phyloP scores from a whole-genome alignment of 306 rosid species.

The Rubus parviflorus region DNA sequence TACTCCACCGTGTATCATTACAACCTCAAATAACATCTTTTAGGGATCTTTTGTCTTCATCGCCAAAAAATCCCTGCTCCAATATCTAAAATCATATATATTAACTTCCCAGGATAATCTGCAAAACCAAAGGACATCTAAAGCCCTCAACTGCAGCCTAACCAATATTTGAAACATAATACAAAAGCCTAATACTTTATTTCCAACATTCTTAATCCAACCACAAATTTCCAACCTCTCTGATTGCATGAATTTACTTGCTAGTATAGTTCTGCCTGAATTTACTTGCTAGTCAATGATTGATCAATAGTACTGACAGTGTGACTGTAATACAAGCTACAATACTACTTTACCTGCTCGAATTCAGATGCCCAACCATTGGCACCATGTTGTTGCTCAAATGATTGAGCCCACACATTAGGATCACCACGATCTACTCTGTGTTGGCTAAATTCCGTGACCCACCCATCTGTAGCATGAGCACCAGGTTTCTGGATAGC shows the following conservation, averaged over 20 bases:
- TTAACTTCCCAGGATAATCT: not conserved
- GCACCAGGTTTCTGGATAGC: conserved; percentile 54
- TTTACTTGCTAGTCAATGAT: not conserved
- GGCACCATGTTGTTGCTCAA: conserved; percentile 81
- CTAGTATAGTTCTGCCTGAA: not conserved
- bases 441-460: conserved; percentile 66
- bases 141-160: not conserved
- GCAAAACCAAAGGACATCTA: not conserved
- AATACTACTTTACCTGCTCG: conserved; percentile 61
- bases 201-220: not conserved
- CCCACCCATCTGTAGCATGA: conserved; percentile 76
- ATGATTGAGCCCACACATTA: conserved; percentile 77
- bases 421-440: conserved; percentile 62
- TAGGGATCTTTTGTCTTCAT: not conserved
- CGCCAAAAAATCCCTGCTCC: not conserved
- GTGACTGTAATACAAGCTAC: not conserved
- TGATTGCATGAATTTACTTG: conserved; percentile 4
- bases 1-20: not conserved
- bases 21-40: not conserved
- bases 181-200: not conserved
- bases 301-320: not conserved
- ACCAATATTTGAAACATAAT: not conserved
- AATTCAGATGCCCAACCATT: conserved; percentile 97
- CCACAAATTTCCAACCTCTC: not conserved
- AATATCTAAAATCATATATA: not conserved